Evolutionary conservation across 2,329 filamentous ascomycete species (phyloP).

Genomic region (Huntiella decipiens): DNA sequence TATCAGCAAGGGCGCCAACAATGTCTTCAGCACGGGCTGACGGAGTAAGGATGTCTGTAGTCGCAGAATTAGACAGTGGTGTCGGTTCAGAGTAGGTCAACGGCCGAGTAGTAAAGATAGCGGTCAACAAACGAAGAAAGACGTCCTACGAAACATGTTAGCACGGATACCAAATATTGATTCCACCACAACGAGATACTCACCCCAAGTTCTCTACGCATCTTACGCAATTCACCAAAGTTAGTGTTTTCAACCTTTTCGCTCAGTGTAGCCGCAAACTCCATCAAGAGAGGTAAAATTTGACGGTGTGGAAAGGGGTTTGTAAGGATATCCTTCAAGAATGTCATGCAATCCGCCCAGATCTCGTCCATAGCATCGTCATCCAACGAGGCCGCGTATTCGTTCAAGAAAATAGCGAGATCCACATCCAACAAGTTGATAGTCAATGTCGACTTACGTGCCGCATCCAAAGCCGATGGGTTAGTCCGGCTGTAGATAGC

Average conservation of each 20-base stretch:
- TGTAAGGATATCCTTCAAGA: slow-evolving; percentile 70
- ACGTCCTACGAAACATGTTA: slow-evolving; percentile 42
- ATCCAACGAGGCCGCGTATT: slow-evolving; percentile 76
- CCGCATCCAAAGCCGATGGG: slow-evolving; percentile 55
- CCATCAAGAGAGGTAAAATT: slow-evolving; percentile 65
- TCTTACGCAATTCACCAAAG: slow-evolving; percentile 82
- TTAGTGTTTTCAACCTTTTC: slow-evolving; percentile 96
- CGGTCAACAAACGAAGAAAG: slow-evolving; percentile 70
- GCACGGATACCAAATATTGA: not conserved
- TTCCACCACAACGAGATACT: slow-evolving; percentile 19
- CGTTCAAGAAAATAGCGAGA: slow-evolving; percentile 71
- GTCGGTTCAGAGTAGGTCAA: slow-evolving; percentile 47
- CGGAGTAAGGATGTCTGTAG: slow-evolving; percentile 18
- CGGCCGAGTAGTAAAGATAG: slow-evolving; percentile 82
- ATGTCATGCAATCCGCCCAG: slow-evolving; percentile 84
- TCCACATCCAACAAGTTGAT: slow-evolving; percentile 69
- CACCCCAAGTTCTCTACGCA: slow-evolving; percentile 77
- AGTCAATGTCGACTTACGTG: slow-evolving; percentile 72
- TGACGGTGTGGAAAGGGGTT: slow-evolving; percentile 93
- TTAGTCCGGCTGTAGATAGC: slow-evolving; percentile 91
- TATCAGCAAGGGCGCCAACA: slow-evolving; percentile 56
- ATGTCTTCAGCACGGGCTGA: slow-evolving; percentile 50
- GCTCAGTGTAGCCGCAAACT: slow-evolving; percentile 76
- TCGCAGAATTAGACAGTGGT: slow-evolving; percentile 18
- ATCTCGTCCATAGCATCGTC: slow-evolving; percentile 98